These are phyloP conservation scores for Claviceps spartinae DNA, from an alignment of 2,329 filamentous ascomycete genomes.

Conservation along the genomic window DNA sequence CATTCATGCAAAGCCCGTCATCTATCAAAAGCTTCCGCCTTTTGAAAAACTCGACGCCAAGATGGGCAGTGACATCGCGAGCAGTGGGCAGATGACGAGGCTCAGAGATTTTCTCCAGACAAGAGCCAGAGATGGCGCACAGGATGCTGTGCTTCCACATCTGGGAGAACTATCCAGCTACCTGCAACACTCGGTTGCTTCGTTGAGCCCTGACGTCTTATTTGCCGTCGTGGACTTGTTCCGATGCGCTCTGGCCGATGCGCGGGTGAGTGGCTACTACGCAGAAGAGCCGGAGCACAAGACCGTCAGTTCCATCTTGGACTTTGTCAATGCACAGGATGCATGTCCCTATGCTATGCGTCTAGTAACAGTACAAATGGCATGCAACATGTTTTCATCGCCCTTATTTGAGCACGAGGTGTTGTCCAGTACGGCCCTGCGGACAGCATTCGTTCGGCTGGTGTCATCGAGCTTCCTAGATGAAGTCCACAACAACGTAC, in stretches of 20 bases:
- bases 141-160: slow-evolving; percentile 57
- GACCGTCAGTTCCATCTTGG: slow-evolving; percentile 49
- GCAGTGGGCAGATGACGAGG: slow-evolving; percentile 44
- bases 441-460: slow-evolving; percentile 49
- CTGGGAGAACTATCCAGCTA: slow-evolving; percentile 51
- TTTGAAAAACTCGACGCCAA: slow-evolving; percentile 71
- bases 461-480: slow-evolving; percentile 71
- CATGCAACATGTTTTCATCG: slow-evolving; percentile 73
- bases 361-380: slow-evolving; percentile 69
- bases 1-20: slow-evolving; percentile 49
- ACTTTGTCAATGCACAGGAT: slow-evolving; percentile 40
- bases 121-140: slow-evolving; percentile 41
- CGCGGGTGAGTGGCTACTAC: slow-evolving; percentile 67
- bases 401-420: slow-evolving; percentile 56
- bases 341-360: slow-evolving; percentile 67
- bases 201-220: slow-evolving; percentile 48
- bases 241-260: slow-evolving; percentile 62
- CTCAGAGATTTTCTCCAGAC: slow-evolving; percentile 60
- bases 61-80: slow-evolving; percentile 46
- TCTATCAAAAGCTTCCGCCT: slow-evolving; percentile 68
- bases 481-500: slow-evolving; percentile 55
- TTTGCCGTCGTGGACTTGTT: slow-evolving; percentile 83
- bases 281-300: slow-evolving; percentile 57
- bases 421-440: slow-evolving; percentile 36
- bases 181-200: slow-evolving; percentile 39